Conservation (phyloP, 495 filamentous ascomycete genomes). For the Hypoxylon subgilvum region DNA sequence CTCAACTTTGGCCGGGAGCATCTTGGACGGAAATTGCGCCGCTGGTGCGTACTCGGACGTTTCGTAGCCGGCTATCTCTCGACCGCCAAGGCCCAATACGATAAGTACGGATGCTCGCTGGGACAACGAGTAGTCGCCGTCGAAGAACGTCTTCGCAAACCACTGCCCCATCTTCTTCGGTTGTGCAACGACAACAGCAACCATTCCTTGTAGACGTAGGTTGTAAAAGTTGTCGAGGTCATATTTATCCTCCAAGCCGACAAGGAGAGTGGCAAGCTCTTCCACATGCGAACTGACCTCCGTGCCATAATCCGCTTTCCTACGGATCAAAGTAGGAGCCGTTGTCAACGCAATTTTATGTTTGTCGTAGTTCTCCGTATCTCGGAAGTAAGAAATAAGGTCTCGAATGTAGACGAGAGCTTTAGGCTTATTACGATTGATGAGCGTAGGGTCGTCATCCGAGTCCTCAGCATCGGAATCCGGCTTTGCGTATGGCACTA, state of each 20-base stretch:
- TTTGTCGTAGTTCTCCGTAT: conserved; percentile 82
- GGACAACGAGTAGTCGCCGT: conserved; percentile 84
- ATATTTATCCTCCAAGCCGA: conserved; percentile 81
- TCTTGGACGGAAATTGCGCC: conserved; percentile 72
- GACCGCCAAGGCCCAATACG: conserved; percentile 79
- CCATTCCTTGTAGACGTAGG: conserved; percentile 79
- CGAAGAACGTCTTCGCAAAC: conserved; percentile 85
- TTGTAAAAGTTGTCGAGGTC: conserved; percentile 77
- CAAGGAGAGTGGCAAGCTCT: conserved; percentile 75
- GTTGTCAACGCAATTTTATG: conserved; percentile 79
- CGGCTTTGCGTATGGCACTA: conserved; percentile 84
- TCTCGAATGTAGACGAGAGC: conserved; percentile 93
- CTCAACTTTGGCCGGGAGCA: conserved; percentile 66
- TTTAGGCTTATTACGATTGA: conserved; percentile 79
- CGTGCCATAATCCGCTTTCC: conserved; percentile 85
- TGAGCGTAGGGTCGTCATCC: conserved; percentile 86
- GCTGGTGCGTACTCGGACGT: conserved; percentile 60
- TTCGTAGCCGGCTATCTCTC: conserved; percentile 84
- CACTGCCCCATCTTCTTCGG: conserved; percentile 80
- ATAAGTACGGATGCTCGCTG: conserved; percentile 83
- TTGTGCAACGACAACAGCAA: conserved; percentile 77
- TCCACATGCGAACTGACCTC: conserved; percentile 84
- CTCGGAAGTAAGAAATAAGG: conserved; percentile 76
- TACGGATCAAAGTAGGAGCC: conserved; percentile 79
- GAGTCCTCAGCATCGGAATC: conserved; percentile 92